phyloP scores from a whole-genome alignment of 352 stramenopile species.

The Phytophthora pisi region DNA sequence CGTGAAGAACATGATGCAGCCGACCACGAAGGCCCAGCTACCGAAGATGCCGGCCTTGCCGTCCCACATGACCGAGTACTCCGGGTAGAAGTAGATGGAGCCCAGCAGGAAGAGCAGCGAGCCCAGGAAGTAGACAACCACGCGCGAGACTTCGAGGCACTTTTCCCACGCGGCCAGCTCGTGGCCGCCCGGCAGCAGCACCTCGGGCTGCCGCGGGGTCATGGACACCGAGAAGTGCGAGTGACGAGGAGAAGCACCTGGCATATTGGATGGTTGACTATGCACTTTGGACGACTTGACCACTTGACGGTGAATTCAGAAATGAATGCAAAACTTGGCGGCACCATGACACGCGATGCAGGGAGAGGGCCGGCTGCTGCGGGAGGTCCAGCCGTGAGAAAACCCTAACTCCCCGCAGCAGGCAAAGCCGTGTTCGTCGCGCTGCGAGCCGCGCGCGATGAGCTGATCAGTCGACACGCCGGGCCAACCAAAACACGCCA shows the following conservation, averaged over 20 bases:
- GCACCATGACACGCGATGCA: slow-evolving; percentile 10
- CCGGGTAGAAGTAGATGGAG: slow-evolving; percentile 84
- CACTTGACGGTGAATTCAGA: slow-evolving; percentile 26
- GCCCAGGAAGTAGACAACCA: slow-evolving; percentile 62
- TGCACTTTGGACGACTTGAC: slow-evolving; percentile 12
- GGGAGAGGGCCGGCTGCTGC: slow-evolving; percentile 10
- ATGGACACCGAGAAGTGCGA: slow-evolving; percentile 36
- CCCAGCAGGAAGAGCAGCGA: slow-evolving; percentile 76
- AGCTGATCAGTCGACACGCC: slow-evolving; percentile 32
- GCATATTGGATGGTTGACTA: slow-evolving; percentile 20
- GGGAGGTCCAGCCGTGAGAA: slow-evolving; percentile 23
- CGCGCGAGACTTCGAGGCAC: slow-evolving; percentile 55
- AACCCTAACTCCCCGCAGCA: slow-evolving; percentile 15
- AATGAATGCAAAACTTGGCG: slow-evolving; percentile 29
- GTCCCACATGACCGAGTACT: slow-evolving; percentile 66
- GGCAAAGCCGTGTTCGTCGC: slow-evolving; percentile 30
- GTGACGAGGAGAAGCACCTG: slow-evolving; percentile 33
- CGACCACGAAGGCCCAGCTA: slow-evolving; percentile 74
- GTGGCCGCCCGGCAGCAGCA: slow-evolving; percentile 26
- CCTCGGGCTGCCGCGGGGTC: slow-evolving; percentile 25
- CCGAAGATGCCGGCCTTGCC: slow-evolving; percentile 67
- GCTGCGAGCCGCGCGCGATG: slow-evolving; percentile 13
- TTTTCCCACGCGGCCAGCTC: slow-evolving; percentile 49
- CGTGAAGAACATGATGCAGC: slow-evolving; percentile 70
- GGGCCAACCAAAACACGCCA: slow-evolving; percentile 39